phyloP scores from a whole-genome alignment of 805 yeast species.

The Sugiyamaella chiloensis region DNA sequence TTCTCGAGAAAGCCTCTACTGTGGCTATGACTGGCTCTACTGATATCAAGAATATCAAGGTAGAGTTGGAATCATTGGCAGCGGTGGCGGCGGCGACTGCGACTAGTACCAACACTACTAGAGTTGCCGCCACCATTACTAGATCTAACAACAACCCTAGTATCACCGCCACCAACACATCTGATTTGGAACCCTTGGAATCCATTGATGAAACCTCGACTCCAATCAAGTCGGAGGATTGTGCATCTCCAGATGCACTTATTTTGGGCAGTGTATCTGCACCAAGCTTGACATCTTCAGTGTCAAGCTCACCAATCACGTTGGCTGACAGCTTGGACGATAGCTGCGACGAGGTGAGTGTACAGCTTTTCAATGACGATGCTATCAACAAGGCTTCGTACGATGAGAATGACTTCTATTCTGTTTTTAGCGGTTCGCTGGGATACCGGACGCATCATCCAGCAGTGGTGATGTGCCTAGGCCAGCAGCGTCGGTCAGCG shows the following conservation, averaged over 20 bases:
- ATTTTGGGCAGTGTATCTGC: conserved; percentile 19
- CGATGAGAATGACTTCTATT: background rate
- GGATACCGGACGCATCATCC: conserved; percentile 31
- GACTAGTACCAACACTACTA: background rate
- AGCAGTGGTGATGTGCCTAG: conserved; percentile 29
- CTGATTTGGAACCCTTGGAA: background rate
- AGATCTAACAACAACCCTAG: background rate
- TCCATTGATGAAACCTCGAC: no score
- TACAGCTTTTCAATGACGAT: conserved; percentile 1
- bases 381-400: background rate
- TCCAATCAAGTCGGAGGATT: conserved; percentile 16
- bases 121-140: background rate
- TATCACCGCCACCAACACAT: background rate
- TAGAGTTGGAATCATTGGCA: no score
- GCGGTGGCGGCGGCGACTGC: no score
- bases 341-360: background rate
- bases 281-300: conserved; percentile 26
- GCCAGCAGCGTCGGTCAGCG: conserved; percentile 29
- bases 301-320: conserved; percentile 21
- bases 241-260: conserved; percentile 23
- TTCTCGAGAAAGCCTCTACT: conserved; percentile 14
- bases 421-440: conserved; percentile 8
- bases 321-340: conserved; percentile 8
- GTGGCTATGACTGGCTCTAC: no score
- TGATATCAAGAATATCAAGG: no score